Conservation (phyloP, 306 rosid genomes). For the Medicago lupulina region DNA sequence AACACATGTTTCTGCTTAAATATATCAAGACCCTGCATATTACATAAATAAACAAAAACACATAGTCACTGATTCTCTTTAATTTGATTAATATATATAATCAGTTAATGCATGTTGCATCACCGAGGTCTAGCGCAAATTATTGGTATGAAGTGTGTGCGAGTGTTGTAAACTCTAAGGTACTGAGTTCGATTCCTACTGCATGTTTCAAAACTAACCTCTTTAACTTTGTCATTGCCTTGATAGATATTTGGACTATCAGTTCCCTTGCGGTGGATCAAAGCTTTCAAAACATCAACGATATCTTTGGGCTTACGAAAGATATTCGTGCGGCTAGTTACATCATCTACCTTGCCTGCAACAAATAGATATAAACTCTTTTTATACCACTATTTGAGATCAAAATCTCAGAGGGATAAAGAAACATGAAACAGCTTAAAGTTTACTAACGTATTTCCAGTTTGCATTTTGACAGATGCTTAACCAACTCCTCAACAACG, state of each 20-base stretch:
- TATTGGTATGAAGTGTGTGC: too few species aligned
- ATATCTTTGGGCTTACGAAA: slow-evolving; percentile 39
- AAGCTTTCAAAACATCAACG: slow-evolving; percentile 42
- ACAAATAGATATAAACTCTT: slow-evolving; percentile 11
- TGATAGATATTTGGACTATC: slow-evolving; percentile 28
- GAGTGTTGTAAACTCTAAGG: too few species aligned
- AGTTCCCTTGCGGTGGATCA: slow-evolving; percentile 24
- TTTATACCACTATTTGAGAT: neutral
- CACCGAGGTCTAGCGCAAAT: too few species aligned
- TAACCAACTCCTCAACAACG: neutral
- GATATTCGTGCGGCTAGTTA: neutral
- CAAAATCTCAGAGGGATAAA: neutral
- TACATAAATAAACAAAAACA: neutral
- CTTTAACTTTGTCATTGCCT: neutral
- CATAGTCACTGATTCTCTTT: neutral
- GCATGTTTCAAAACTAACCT: slow-evolving; percentile 23
- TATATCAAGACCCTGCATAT: slow-evolving; percentile 42
- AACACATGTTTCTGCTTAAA: slow-evolving; percentile 39
- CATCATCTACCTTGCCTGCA: slow-evolving; percentile 17
- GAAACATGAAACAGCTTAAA: neutral
- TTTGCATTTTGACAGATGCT: neutral
- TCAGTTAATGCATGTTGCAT: neutral
- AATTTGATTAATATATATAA: neutral
- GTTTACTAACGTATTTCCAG: slow-evolving; percentile 28
- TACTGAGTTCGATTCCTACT: too few species aligned